Percentiles rank a stretch among this genome's conserved stretches.
phyloP scores from a whole-genome alignment of 495 filamentous ascomycete species.

The Neurospora sublineolata region DNA sequence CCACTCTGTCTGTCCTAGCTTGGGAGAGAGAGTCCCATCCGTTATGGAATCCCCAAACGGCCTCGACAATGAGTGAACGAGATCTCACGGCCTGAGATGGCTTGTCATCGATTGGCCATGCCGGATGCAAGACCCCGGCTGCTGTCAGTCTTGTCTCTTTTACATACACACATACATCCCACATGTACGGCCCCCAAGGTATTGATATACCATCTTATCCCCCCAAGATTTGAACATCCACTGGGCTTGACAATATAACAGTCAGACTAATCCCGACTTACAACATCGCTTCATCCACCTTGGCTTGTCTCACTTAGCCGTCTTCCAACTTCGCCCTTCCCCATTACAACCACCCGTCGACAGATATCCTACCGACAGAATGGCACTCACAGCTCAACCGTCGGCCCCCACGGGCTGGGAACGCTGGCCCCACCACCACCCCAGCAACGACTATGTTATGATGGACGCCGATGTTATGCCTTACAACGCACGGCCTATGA shows the following conservation, averaged over 20 bases:
- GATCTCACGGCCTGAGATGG: slow-evolving; percentile 10
- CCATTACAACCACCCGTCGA: background rate
- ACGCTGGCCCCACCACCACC: slow-evolving; percentile 31
- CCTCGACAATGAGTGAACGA: slow-evolving; percentile 9
- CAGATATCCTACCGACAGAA: slow-evolving; percentile 9
- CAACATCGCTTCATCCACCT: background rate
- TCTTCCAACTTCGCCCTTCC: background rate
- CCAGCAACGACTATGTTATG: slow-evolving; percentile 24
- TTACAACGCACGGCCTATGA: slow-evolving; percentile 22
- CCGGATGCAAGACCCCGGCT: slow-evolving; percentile 11
- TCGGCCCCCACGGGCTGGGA: slow-evolving; percentile 25
- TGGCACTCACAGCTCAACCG: slow-evolving; percentile 30
- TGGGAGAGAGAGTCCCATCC: background rate
- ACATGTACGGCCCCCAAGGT: slow-evolving; percentile 2
- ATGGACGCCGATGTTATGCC: slow-evolving; percentile 24
- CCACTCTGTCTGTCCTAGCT: slow-evolving; percentile 1
- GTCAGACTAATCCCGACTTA: background rate
- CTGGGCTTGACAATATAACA: background rate
- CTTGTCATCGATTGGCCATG: slow-evolving; percentile 16
- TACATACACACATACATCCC: background rate
- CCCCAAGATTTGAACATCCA: slow-evolving; percentile 4
- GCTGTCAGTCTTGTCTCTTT: background rate
- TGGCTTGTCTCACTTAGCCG: background rate
- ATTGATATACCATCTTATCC: slow-evolving; percentile 15
- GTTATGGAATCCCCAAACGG: slow-evolving; percentile 1